Evolutionary conservation across 441 rosid species (phyloP).

Genomic region (Populus hybrid): DNA sequence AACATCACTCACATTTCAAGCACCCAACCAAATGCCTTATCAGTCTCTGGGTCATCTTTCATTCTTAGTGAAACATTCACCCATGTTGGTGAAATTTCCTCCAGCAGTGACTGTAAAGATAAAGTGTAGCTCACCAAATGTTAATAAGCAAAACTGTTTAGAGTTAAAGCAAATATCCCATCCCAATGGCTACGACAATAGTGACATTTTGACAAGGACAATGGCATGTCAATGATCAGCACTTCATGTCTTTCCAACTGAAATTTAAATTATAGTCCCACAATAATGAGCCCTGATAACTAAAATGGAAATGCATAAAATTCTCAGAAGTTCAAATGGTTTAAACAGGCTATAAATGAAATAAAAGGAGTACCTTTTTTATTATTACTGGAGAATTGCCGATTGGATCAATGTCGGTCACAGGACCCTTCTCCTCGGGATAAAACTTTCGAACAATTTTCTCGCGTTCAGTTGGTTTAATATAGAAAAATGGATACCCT

Average conservation of each 20-base stretch:
- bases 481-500: too few species aligned
- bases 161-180: slow-evolving; percentile 5
- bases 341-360: neutral
- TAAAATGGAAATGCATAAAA: neutral
- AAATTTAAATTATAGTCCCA: neutral
- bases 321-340: neutral
- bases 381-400: slow-evolving; percentile 82
- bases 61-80: slow-evolving; percentile 70
- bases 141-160: slow-evolving; percentile 6
- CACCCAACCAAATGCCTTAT: slow-evolving; percentile 84
- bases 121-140: slow-evolving; percentile 8
- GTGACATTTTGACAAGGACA: neutral
- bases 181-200: neutral
- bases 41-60: slow-evolving; percentile 70
- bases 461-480: slow-evolving; percentile 40
- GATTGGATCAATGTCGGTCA: slow-evolving; percentile 62
- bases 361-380: slow-evolving; percentile 41
- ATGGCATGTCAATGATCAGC: neutral
- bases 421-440: slow-evolving; percentile 66
- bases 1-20: slow-evolving; percentile 66
- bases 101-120: slow-evolving; percentile 42
- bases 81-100: slow-evolving; percentile 73
- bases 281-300: neutral
- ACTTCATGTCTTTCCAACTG: neutral
- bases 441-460: slow-evolving; percentile 58